These are phyloP conservation scores for Mycogone perniciosa DNA, from an alignment of 2,329 filamentous ascomycete genomes.

Conservation along the genomic window DNA sequence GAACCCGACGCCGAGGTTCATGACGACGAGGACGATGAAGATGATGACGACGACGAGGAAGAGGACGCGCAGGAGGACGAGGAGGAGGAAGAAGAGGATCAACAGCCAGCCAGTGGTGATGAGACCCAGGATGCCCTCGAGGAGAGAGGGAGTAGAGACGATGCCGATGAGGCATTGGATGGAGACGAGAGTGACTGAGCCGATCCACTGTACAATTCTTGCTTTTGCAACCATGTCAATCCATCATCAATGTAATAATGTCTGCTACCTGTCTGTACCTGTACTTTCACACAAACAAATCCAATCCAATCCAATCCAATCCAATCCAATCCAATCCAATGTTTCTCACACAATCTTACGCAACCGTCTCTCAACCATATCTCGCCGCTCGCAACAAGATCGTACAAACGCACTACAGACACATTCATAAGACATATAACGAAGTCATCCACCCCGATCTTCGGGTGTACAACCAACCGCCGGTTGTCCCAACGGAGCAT, in stretches of 20 bases:
- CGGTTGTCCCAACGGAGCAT: no score
- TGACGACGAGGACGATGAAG: slow-evolving; percentile 29
- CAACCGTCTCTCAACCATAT: no score
- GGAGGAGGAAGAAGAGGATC: slow-evolving; percentile 38
- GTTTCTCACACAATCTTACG: no score
- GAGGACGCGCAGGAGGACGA: slow-evolving; percentile 41
- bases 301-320: no score
- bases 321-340: no score
- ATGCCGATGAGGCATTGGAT: slow-evolving; percentile 56
- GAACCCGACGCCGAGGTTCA: slow-evolving; percentile 28
- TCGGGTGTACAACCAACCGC: no score
- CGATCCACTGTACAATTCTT: not conserved
- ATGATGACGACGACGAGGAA: slow-evolving; percentile 36
- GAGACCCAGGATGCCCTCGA: slow-evolving; percentile 49
- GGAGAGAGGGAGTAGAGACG: slow-evolving; percentile 41
- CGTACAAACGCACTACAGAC: no score
- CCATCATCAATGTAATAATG: not conserved
- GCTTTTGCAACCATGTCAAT: not conserved
- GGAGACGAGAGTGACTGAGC: slow-evolving; percentile 53
- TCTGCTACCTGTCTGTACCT: not conserved
- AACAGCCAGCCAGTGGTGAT: slow-evolving; percentile 46
- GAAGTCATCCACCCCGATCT: no score
- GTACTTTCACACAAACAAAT: no score
- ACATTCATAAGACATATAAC: no score
- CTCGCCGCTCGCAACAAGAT: no score